These are phyloP conservation scores for Emergomyces orientalis DNA, from an alignment of 2,329 filamentous ascomycete genomes.

Conservation along the genomic window DNA sequence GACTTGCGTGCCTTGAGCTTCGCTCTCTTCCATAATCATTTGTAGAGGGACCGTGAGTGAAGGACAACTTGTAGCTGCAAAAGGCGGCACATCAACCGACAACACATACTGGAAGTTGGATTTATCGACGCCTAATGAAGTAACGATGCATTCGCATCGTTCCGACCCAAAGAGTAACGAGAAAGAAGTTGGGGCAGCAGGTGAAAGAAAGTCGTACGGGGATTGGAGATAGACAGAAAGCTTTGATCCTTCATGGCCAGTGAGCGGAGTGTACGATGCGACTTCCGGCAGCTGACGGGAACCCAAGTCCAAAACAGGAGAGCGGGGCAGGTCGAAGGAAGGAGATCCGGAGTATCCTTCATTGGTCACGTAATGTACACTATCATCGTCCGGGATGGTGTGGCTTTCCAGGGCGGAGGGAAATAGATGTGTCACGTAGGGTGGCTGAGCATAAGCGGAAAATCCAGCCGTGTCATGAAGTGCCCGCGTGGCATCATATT, in stretches of 20 bases:
- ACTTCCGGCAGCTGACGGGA: slow-evolving; percentile 54
- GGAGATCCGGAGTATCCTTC: slow-evolving; percentile 28
- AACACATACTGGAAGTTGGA: slow-evolving; percentile 61
- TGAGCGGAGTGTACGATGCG: slow-evolving; percentile 58
- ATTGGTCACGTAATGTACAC: slow-evolving; percentile 32
- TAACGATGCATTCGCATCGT: slow-evolving; percentile 58
- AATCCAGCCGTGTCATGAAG: slow-evolving; percentile 36
- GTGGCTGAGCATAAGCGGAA: slow-evolving; percentile 30
- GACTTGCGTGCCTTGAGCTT: slow-evolving; percentile 42
- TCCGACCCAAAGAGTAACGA: slow-evolving; percentile 70
- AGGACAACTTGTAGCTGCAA: slow-evolving; percentile 47
- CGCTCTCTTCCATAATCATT: slow-evolving; percentile 51
- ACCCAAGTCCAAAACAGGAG: slow-evolving; percentile 56
- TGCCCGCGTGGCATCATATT: slow-evolving; percentile 31
- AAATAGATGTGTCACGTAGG: slow-evolving; percentile 34
- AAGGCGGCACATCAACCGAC: slow-evolving; percentile 60
- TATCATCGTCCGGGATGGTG: slow-evolving; percentile 33
- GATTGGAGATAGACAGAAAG: slow-evolving; percentile 66
- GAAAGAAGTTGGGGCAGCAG: slow-evolving; percentile 43
- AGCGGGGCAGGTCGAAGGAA: slow-evolving; percentile 53
- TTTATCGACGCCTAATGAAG: slow-evolving; percentile 49
- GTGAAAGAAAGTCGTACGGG: slow-evolving; percentile 61
- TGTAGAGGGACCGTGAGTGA: slow-evolving; percentile 50
- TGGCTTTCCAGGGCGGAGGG: slow-evolving; percentile 35
- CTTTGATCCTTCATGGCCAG: slow-evolving; percentile 60